A percentile compares a stretch with the other conserved stretches of the same genome.
Conservation (phyloP, 441 rosid species). For the Arabidopsis hybrid region DNA sequence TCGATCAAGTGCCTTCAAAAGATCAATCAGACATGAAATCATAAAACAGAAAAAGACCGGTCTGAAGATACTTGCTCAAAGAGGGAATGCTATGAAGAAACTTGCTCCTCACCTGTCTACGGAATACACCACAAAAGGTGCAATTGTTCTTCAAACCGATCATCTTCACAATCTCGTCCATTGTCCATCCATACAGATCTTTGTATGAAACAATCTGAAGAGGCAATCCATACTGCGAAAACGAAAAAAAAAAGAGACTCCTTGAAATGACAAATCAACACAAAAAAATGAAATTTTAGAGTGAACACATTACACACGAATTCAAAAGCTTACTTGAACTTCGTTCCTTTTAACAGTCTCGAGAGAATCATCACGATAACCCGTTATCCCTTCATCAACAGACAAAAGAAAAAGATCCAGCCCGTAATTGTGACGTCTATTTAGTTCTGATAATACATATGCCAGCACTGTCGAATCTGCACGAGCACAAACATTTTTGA, state of each 20-base stretch:
- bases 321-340: conserved; percentile 57
- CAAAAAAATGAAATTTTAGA: not conserved
- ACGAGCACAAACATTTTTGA: not conserved
- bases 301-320: not conserved
- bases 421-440: conserved; percentile 73
- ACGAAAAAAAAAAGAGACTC: not conserved
- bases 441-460: conserved; percentile 76
- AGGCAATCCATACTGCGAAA: conserved; percentile 79
- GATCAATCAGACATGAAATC: conserved; percentile 13
- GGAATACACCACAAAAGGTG: conserved; percentile 95
- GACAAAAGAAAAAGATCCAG: conserved; percentile 85
- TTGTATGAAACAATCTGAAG: conserved; percentile 87
- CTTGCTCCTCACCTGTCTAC: conserved; percentile 65
- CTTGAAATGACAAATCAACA: not conserved
- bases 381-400: conserved; percentile 90
- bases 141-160: conserved; percentile 94
- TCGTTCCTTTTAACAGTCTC: conserved; percentile 86
- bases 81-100: not conserved
- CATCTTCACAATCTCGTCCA: conserved; percentile 97
- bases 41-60: not conserved
- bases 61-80: not conserved
- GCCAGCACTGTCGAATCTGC: conserved; percentile 93
- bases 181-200: conserved; percentile 97
- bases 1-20: conserved; percentile 87
- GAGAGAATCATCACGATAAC: conserved; percentile 94